Conservation (phyloP, 208 protist genomes). For the Crithidia thermophila region DNA sequence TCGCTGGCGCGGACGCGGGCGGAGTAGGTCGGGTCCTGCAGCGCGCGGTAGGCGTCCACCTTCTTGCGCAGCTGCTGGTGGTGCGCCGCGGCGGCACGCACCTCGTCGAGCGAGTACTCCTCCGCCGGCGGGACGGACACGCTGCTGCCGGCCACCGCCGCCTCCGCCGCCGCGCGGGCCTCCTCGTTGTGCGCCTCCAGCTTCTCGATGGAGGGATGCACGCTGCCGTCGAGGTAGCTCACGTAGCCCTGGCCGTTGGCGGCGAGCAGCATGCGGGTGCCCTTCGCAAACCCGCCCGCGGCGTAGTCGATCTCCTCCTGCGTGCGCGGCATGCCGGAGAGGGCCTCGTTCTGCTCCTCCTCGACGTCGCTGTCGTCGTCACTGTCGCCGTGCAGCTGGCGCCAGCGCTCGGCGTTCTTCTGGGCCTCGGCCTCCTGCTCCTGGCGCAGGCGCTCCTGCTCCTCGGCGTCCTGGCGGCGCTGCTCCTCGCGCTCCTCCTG, state of each 20-base stretch:
- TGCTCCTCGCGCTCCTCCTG: constrained; percentile 21
- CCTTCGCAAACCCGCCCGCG: constrained; percentile 32
- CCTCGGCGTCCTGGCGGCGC: constrained; percentile 22
- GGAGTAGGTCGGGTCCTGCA: constrained; percentile 50
- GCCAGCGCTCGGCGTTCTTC: constrained; percentile 17
- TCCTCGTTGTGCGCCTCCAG: constrained; percentile 53
- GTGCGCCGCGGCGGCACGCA: constrained; percentile 33
- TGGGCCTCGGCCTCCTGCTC: constrained; percentile 19
- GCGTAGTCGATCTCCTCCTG: constrained; percentile 44
- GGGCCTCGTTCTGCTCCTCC: constrained; percentile 32
- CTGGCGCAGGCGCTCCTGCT: constrained; percentile 12
- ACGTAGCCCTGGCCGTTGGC: constrained; percentile 41
- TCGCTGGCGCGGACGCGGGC: constrained; percentile 49
- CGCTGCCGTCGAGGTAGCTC: constrained; percentile 75
- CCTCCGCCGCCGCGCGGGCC: constrained; percentile 33
- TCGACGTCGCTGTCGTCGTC: constrained; percentile 42
- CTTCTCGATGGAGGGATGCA: constrained; percentile 35
- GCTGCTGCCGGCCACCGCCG: constrained; percentile 27
- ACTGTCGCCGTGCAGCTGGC: constrained; percentile 35
- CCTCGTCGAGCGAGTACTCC: constrained; percentile 38
- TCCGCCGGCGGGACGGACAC: constrained; percentile 37
- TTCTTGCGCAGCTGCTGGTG: constrained; percentile 50
- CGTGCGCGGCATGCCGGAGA: constrained; percentile 32
- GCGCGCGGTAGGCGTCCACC: constrained; percentile 53
- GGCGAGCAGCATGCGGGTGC: constrained; percentile 38